phyloP scores from a whole-genome alignment of 1,139 yeast genomes.

The Groenewaldozyma sp. region DNA sequence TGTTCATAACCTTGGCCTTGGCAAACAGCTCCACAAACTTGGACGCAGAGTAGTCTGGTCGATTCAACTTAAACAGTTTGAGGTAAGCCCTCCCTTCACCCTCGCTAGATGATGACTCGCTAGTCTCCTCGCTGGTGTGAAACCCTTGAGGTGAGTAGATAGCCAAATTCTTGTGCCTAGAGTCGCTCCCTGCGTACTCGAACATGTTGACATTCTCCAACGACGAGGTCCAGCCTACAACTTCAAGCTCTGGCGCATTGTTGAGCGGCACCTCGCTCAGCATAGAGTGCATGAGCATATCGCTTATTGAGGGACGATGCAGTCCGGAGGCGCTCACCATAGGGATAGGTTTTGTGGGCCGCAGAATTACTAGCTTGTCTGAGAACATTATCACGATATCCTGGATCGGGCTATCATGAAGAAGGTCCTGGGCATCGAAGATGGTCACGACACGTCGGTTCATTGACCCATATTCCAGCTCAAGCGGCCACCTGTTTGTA shows the following conservation, averaged over 20 bases:
- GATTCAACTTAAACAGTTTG: constrained; percentile 28
- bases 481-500: constrained; percentile 81
- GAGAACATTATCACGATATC: constrained; percentile 70
- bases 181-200: neutral
- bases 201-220: constrained; percentile 21
- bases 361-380: constrained; percentile 62
- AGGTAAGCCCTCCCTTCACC: constrained; percentile 11
- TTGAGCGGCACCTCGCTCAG: constrained; percentile 77
- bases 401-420: constrained; percentile 20
- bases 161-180: constrained; percentile 10
- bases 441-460: constrained; percentile 77
- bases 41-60: constrained; percentile 29
- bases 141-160: constrained; percentile 8
- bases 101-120: neutral
- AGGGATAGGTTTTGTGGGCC: constrained; percentile 26
- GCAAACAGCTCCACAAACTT: constrained; percentile 57
- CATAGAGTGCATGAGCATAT: constrained; percentile 79
- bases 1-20: constrained; percentile 70
- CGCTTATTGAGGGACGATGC: constrained; percentile 58
- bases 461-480: constrained; percentile 82
- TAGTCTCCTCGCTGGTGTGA: neutral
- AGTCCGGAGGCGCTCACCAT: constrained; percentile 28
- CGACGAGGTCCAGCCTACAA: constrained; percentile 48
- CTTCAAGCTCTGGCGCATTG: constrained; percentile 59
- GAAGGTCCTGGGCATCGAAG: constrained; percentile 40